A percentile compares a stretch with the other conserved stretches of the same genome.
Conservation (phyloP, 345 rosid genomes). For the Erucastrum elatum region DNA sequence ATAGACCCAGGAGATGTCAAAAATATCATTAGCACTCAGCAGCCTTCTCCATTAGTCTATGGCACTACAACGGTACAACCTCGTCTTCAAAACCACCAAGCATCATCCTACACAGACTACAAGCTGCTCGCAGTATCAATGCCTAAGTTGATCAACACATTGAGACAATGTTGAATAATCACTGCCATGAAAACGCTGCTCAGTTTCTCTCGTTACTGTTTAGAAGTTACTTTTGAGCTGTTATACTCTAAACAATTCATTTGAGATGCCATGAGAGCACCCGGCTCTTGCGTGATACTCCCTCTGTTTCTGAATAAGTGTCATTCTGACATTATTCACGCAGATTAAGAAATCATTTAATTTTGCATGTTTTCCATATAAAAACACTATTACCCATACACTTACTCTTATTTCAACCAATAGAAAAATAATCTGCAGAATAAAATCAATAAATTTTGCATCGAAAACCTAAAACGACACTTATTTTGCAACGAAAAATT, state of each 20-base stretch:
- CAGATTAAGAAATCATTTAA: too few relatives aligned
- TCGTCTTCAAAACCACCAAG: background rate
- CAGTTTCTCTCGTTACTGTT: slow-evolving; percentile 4
- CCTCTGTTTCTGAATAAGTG: too few relatives aligned
- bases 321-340: too few relatives aligned
- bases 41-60: slow-evolving; percentile 59
- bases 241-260: background rate
- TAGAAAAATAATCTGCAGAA: too few relatives aligned
- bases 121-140: slow-evolving; percentile 93
- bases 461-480: too few relatives aligned
- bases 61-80: background rate
- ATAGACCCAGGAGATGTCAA: too few relatives aligned
- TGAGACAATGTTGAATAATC: slow-evolving; percentile 63
- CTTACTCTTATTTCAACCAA: too few relatives aligned
- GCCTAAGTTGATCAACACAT: slow-evolving; percentile 85
- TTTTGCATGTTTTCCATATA: too few relatives aligned
- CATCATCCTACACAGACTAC: slow-evolving; percentile 44
- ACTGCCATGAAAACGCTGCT: slow-evolving; percentile 34
- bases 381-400: too few relatives aligned
- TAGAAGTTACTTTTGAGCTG: background rate
- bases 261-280: background rate
- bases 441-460: too few relatives aligned
- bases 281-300: background rate
- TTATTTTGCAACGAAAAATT: too few relatives aligned
- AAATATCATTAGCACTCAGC: too few relatives aligned